Conservation (phyloP, 257 asterid genomes). For the Ilex asprella region DNA sequence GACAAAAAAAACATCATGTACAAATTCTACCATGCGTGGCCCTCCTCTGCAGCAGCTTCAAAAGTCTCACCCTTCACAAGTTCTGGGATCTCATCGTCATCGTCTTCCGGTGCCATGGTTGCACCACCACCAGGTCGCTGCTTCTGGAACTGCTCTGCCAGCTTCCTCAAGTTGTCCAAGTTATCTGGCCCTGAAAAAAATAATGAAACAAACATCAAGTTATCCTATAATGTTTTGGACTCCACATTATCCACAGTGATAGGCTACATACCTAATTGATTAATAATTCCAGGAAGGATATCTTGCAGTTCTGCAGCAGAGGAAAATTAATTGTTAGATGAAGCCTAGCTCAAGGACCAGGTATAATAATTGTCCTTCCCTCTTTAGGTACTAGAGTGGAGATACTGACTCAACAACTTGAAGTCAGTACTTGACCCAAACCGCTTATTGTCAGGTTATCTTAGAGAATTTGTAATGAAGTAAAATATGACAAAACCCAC, state of each 20-base stretch:
- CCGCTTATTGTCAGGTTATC: no score
- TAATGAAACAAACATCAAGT: no score
- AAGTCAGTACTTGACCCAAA: no score
- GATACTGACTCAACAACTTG: no score
- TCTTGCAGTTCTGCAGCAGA: conserved; percentile 49
- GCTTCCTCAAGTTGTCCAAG: conserved; percentile 68
- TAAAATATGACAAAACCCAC: no score
- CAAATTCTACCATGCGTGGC: background rate
- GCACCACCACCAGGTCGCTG: conserved; percentile 40
- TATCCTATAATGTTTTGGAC: background rate
- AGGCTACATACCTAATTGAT: conserved; percentile 31
- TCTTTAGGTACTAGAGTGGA: background rate
- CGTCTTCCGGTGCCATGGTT: conserved; percentile 16
- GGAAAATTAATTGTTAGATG: background rate
- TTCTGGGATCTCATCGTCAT: background rate
- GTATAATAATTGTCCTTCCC: no score
- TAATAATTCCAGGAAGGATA: conserved; percentile 42
- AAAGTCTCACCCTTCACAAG: background rate
- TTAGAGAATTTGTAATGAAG: no score
- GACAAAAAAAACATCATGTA: background rate
- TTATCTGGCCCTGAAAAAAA: conserved; percentile 61
- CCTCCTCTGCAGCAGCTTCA: conserved; percentile 3
- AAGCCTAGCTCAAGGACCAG: background rate
- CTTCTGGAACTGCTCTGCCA: conserved; percentile 79
- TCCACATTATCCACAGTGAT: background rate